These are phyloP conservation scores for Paracoccidioides brasiliensis DNA, from an alignment of 2,329 filamentous ascomycete genomes.

Conservation along the genomic window DNA sequence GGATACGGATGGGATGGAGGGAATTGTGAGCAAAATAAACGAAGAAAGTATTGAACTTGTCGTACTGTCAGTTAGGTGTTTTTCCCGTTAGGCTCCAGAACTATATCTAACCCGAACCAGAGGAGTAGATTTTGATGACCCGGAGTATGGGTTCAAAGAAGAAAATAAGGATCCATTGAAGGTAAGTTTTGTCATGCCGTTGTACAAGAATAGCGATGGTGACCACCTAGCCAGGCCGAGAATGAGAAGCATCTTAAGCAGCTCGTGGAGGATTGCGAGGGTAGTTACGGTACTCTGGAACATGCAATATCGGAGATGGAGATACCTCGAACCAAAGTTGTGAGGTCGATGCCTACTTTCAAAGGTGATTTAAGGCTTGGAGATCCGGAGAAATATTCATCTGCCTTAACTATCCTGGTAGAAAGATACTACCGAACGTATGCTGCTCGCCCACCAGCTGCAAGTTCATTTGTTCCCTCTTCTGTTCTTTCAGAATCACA, in stretches of 20 bases:
- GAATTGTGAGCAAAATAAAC: conserved; percentile 62
- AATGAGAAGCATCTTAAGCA: conserved; percentile 59
- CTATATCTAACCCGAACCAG: conserved; percentile 33
- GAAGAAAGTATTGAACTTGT: conserved; percentile 63
- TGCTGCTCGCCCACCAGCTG: conserved; percentile 57
- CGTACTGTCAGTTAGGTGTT: conserved; percentile 49
- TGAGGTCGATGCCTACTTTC: conserved; percentile 65
- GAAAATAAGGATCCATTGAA: conserved; percentile 66
- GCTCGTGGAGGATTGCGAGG: conserved; percentile 56
- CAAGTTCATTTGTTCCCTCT: conserved; percentile 59
- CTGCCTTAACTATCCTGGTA: conserved; percentile 68
- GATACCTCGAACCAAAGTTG: conserved; percentile 60
- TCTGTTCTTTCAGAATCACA: conserved; percentile 36
- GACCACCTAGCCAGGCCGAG: conserved; percentile 33
- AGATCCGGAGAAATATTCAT: conserved; percentile 57
- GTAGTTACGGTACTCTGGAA: conserved; percentile 68
- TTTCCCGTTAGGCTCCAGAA: neutral
- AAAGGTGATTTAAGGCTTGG: conserved; percentile 71
- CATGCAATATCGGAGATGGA: conserved; percentile 72
- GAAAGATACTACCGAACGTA: conserved; percentile 86
- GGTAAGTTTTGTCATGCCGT: conserved; percentile 27
- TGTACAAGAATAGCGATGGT: neutral
- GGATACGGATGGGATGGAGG: conserved; percentile 55
- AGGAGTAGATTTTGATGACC: conserved; percentile 86
- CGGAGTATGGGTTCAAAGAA: conserved; percentile 82